Base-by-base conservation (phyloP, 371 early-diverging fungal species). In the Saksenaea vasiformis region DNA sequence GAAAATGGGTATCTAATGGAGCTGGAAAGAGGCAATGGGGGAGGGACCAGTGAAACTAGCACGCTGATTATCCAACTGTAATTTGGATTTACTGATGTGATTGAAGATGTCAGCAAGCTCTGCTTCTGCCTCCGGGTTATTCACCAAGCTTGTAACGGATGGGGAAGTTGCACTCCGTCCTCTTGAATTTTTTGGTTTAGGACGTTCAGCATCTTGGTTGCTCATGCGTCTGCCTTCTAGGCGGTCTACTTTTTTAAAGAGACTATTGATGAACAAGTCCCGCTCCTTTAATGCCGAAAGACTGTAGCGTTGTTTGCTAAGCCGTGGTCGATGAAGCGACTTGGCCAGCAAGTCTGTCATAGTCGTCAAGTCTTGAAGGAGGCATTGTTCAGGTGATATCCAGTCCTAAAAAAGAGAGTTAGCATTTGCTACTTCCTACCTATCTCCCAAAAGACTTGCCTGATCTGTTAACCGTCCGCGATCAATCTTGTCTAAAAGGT, bases 321-420 rank as follows among this genome's bases (percentile, higher is more conserved):
- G 63, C 4, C 61, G 38, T n/a, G 76, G 79, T n/a, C 77, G 73
- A 47, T 77, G 15, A 11, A 77, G 36, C 0, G 77, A 77, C 67
- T 84, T 81, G 72, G 72, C 78, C 64, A 85, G 73, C 64, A 83
- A 75, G 68, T 85, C 83, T n/a, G 78, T 80, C 26, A 83, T 70
- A 14, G 67, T 57, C 0, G 71, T 77, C 66, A 83, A 77, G 54
- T 85, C 84, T 58, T 76, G 60, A 10, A 80, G 61, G 19, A 80
- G 63, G 26, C 65, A 66, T 53, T 72, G 70, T 60, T 83, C 81
- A 51, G 77, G 75, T 0, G 80, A 75, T 22, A 64, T 59, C 70
- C 76, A 79, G 35, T 84, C 84, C 84, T 83, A 39, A 13, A 62
- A 38, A 57, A 27, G 60, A 55, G 44, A 13, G 11, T 54, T 37